phyloP scores from a whole-genome alignment of 805 yeast genomes.

The Candida montana region DNA sequence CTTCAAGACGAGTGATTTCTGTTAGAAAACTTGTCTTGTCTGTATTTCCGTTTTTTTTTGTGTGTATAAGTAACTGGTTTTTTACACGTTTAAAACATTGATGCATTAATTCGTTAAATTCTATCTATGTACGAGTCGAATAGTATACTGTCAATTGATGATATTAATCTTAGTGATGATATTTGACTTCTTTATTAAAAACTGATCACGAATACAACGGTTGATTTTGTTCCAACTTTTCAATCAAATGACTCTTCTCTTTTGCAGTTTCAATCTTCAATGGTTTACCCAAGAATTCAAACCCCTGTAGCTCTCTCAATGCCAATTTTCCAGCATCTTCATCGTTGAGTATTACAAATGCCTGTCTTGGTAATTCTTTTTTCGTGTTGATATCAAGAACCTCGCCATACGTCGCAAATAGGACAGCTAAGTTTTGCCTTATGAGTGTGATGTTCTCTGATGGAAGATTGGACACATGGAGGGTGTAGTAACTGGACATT shows the following conservation, averaged over 20 bases:
- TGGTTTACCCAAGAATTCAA: slow-evolving; percentile 47
- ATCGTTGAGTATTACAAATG: slow-evolving; percentile 51
- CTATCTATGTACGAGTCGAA: no score
- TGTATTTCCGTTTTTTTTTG: neutral
- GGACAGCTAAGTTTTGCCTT: slow-evolving; percentile 49
- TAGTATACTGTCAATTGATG: no score
- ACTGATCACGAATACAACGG: no score
- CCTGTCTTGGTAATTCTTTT: slow-evolving; percentile 49
- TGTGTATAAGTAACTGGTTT: neutral
- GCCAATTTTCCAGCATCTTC: slow-evolving; percentile 49
- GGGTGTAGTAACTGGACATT: slow-evolving; percentile 3
- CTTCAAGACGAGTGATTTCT: neutral
- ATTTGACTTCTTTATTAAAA: no score
- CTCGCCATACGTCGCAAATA: slow-evolving; percentile 63
- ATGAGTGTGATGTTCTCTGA: slow-evolving; percentile 31
- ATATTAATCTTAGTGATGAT: no score
- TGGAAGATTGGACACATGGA: slow-evolving; percentile 8
- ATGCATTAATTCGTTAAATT: slow-evolving; percentile 1
- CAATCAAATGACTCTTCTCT: slow-evolving; percentile 24
- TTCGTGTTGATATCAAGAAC: slow-evolving; percentile 46
- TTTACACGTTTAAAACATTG: neutral
- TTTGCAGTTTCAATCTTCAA: slow-evolving; percentile 41
- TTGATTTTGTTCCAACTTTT: neutral
- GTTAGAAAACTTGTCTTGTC: neutral
- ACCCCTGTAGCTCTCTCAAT: slow-evolving; percentile 39